phyloP scores from a whole-genome alignment of 805 yeast genomes.

The Soucietia sequanensis region DNA sequence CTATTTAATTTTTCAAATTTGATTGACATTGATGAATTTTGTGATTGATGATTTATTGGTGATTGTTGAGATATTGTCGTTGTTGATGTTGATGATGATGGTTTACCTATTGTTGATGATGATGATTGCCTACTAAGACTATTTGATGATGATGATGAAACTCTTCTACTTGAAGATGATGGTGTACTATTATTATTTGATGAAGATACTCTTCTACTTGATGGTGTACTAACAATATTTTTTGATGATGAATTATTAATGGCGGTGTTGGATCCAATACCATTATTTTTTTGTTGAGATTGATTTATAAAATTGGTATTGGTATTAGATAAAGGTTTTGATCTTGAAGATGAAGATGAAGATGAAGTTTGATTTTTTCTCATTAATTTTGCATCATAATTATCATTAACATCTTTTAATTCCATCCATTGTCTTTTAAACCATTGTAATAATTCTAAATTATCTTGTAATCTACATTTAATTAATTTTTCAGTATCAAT shows the following conservation, averaged over 20 bases:
- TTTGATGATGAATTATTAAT: too few species aligned
- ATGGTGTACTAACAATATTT: too few species aligned
- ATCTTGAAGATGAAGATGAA: background rate
- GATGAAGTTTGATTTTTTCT: constrained; percentile 11
- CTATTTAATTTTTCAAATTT: constrained; percentile 19
- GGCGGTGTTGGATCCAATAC: background rate
- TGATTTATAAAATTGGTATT: too few species aligned
- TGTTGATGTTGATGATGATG: background rate
- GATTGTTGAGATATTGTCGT: background rate
- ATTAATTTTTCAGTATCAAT: constrained; percentile 80
- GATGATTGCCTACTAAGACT: background rate
- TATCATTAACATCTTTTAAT: constrained; percentile 57
- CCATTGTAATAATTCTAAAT: constrained; percentile 94
- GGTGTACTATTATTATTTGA: background rate
- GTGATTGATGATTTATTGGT: background rate
- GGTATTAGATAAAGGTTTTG: too few species aligned
- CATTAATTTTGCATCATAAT: constrained; percentile 59
- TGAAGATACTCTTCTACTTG: background rate
- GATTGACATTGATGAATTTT: background rate
- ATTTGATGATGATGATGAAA: background rate
- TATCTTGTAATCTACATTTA: constrained; percentile 90
- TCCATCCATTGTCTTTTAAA: constrained; percentile 80
- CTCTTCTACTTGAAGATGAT: background rate
- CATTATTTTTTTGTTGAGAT: too few species aligned
- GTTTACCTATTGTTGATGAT: background rate